These are phyloP conservation scores for Pichia sp. DNA, from an alignment of 1,139 yeast genomes.

Conservation along the genomic window DNA sequence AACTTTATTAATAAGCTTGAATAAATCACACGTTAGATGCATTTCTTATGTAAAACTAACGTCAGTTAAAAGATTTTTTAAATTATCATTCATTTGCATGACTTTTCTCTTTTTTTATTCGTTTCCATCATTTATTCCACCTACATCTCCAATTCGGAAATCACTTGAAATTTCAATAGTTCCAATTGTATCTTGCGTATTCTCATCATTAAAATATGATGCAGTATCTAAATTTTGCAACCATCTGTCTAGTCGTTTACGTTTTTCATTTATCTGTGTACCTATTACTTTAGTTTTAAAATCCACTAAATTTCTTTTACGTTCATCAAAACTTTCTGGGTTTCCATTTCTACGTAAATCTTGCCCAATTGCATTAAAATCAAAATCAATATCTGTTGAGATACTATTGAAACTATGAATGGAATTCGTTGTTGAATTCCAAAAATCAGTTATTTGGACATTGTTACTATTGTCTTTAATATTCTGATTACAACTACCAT, in stretches of 20 bases:
- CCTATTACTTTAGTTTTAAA: not conserved
- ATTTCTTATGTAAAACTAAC: not conserved
- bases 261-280: conserved; percentile 3
- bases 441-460: not conserved
- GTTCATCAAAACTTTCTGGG: not conserved
- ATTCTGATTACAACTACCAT: conserved; percentile 3
- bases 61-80: conserved; percentile 1
- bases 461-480: not conserved
- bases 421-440: conserved; percentile 2
- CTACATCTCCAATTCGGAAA: not conserved
- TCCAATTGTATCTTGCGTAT: not conserved
- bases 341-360: not conserved
- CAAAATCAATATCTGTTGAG: conserved; percentile 4
- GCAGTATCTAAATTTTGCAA: not conserved
- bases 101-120: not conserved
- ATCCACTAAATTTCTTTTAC: not conserved
- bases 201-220: not conserved
- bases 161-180: not conserved
- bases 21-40: too few species aligned
- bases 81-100: not conserved
- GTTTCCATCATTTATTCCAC: not conserved
- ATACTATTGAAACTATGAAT: conserved; percentile 3
- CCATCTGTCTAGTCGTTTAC: not conserved
- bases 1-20: too few species aligned
- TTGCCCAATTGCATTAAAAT: conserved; percentile 5